Percentiles rank a stretch among this genome's conserved stretches.
Conservation (phyloP, 202 grass and related monocot species). For the Zoysia matrella region DNA sequence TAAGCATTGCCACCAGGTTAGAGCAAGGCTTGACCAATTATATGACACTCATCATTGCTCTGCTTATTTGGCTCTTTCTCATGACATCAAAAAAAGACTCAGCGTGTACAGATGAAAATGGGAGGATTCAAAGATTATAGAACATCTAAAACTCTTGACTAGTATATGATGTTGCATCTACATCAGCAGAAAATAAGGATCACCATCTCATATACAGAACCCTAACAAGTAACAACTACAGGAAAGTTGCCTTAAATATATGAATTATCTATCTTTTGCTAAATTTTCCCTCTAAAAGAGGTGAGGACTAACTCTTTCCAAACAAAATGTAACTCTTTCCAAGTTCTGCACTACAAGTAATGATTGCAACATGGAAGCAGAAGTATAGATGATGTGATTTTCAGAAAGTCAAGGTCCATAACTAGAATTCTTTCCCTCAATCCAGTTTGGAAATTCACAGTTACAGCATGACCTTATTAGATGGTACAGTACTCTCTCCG, state of each 20-base stretch:
- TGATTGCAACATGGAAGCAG: neutral
- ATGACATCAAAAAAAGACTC: neutral
- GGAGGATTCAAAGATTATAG: too few relatives aligned
- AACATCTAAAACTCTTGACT: too few relatives aligned
- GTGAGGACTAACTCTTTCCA: conserved; percentile 15
- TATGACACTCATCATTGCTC: neutral
- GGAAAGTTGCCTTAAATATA: neutral
- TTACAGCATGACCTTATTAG: neutral
- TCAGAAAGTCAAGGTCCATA: too few relatives aligned
- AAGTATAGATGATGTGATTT: too few relatives aligned
- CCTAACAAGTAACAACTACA: neutral
- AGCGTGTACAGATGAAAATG: neutral
- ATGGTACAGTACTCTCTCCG: neutral
- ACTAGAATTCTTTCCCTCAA: neutral
- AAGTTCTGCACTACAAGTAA: neutral
- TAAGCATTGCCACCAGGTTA: neutral
- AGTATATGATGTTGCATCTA: too few relatives aligned
- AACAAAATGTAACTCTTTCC: conserved; percentile 6
- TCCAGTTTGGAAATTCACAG: neutral
- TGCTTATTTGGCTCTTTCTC: neutral
- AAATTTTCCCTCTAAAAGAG: neutral
- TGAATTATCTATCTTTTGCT: neutral
- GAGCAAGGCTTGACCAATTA: neutral
- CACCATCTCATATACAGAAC: neutral
- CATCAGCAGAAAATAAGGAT: neutral